Percentiles rank a stretch among this genome's conserved stretches.
Evolutionary conservation across 202 grass and related monocot genomes (phyloP).

Genomic region (Thinopyrum obtusiflorum): DNA sequence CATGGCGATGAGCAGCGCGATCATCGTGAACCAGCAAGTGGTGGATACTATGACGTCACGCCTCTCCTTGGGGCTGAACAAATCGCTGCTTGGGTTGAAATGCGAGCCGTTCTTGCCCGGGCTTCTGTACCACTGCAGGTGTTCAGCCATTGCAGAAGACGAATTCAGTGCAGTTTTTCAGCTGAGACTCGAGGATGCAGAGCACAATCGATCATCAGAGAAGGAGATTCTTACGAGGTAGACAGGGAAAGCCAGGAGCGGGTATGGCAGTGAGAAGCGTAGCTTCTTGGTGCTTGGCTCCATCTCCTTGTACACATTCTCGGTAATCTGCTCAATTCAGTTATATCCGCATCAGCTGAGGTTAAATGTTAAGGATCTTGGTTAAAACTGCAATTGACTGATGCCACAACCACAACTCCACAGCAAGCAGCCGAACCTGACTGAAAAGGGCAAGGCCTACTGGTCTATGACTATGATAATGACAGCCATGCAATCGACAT

Average conservation of each 20-base stretch:
- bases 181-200: not conserved
- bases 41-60: slow-evolving; percentile 56
- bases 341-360: not conserved
- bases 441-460: not conserved
- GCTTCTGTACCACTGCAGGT: slow-evolving; percentile 59
- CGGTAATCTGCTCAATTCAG: slow-evolving; percentile 48
- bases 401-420: not conserved
- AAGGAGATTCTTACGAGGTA: slow-evolving; percentile 58
- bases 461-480: not conserved
- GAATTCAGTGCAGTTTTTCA: not conserved
- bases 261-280: slow-evolving; percentile 61
- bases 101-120: slow-evolving; percentile 79
- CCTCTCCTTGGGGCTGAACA: slow-evolving; percentile 66
- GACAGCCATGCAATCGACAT: not conserved
- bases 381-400: not conserved
- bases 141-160: not conserved
- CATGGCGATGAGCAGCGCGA: slow-evolving; percentile 46
- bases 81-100: slow-evolving; percentile 65
- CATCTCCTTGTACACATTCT: slow-evolving; percentile 56
- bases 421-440: not conserved
- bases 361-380: not conserved
- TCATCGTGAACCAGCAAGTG: slow-evolving; percentile 66
- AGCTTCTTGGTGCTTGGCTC: slow-evolving; percentile 17
- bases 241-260: slow-evolving; percentile 68
- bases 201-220: not conserved